Evolutionary conservation across 441 rosid genomes (phyloP), one percentile per base, ranked within the genome.

Genomic region (Bruguiera hainesii): DNA sequence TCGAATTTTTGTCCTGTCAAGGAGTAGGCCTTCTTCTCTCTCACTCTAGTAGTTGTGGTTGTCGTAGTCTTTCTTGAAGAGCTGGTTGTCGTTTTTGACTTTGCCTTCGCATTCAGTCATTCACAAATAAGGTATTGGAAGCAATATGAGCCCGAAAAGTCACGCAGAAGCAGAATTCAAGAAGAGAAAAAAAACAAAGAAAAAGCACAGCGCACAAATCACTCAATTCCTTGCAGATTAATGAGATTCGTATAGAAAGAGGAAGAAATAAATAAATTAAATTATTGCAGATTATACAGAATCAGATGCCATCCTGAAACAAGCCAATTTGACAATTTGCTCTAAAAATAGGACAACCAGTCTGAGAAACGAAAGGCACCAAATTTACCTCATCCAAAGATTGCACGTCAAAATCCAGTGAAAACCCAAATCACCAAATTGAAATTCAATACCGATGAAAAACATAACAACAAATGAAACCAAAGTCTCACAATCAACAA

Each of bases 1-100:
- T 93, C 97, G 56, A 49, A 85, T 64, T 80, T 94, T 73, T 94
- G 98, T 69, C 98, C 97, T 2, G 89, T 53, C 84, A 88, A 85
- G 60, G 84, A 82, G 76, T 63, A 91, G 64, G 88, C 93, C 74
- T 89, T 93, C 89, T 91, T 93, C 89, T 86, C 95, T 72, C 89
- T 91, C 55, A 73, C 84, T 80, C 67, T 89, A 50, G 81, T 65
- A 16, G 76, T 78, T 33, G 74, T 72, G 8, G 78, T 77, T n/a
- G 74, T 79, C 1, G 74, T 59, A 15, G 76, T 68, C 20, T 81
- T 74, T 65, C 84, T 83, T 10, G 95, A 81, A 52, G 97, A 82
- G 69, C 86, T 79, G 35, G 77, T 61, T 18, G 75, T 66, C 21
- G 75, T 42, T 76, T 80, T 85, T 18, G 79, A 78, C 69, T 82